Base-by-base conservation (phyloP, 192 early-diverging fungal genomes). In the Coemansia sp. region DNA sequence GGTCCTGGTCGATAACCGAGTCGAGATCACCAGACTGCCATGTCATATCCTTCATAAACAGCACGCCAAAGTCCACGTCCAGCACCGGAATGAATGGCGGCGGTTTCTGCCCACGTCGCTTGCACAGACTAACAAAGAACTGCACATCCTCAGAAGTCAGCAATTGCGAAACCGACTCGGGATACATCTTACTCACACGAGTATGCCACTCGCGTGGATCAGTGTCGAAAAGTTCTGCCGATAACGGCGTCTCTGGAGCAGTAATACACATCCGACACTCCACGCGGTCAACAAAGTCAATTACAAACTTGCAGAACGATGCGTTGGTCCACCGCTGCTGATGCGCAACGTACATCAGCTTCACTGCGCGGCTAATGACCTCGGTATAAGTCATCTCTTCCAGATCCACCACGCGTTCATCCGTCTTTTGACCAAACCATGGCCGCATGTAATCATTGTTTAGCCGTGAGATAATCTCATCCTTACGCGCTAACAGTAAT, bases 361-460 rank as follows among this genome's bases (percentile, higher is more conserved):
- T 90, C 15, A 94, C 80, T 79, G 95, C 62, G 47, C 96, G 92
- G 64, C 83, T 71, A 32, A 89, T 79, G 25, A 95, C 94, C 67
- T 96, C 92, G 56, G 86, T 79, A 69, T 98, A 98, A 7, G 96
- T 95, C 94, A 98, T 96, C 41, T 94, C 91, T 63, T 90, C 87
- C 60, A 98, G 77, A 64, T 94, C 93, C 32, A 85, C 89, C 47
- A 88, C 78, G 2, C 69, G 73, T 21, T 92, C 93, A 59, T 90
- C 83, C 5, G 83, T 66, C 83, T 95, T 96, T 62, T 80, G 79
- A 48, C 93, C 94, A 75, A 98, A 98, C 96, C 96, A 98, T 17
- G 91, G 90, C 82, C 93, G 92, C 80, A 94, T 35, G 25, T 61
- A 61, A 41, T 69, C 75, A 52, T 56, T 91, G 80, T 93, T 93